These are phyloP conservation scores for Aureobasidium sp. DNA, from an alignment of 2,329 filamentous ascomycete species.

Conservation along the genomic window DNA sequence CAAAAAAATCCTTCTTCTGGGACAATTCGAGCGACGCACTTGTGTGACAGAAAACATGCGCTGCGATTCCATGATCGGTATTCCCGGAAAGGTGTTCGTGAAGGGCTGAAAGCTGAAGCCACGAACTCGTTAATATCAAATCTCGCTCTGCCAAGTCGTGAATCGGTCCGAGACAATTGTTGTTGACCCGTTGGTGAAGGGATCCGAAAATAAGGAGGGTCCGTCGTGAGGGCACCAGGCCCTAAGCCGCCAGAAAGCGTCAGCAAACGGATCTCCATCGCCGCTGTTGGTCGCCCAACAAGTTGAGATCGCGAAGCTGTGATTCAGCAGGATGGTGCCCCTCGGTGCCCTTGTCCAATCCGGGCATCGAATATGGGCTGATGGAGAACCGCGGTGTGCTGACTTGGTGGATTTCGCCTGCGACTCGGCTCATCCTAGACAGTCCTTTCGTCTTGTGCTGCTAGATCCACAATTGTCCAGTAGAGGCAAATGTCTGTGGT, in stretches of 20 bases:
- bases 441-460: not conserved
- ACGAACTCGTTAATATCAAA: not conserved
- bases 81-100: not conserved
- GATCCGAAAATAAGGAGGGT: slow-evolving; percentile 1
- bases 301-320: not conserved
- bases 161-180: slow-evolving; percentile 7
- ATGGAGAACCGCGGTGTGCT: not conserved
- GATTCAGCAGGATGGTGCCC: slow-evolving; percentile 1
- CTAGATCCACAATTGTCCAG: not conserved
- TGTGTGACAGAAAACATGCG: not conserved
- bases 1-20: not conserved
- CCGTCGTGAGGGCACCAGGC: not conserved
- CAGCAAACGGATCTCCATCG: not conserved
- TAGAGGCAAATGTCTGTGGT: not conserved
- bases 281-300: not conserved
- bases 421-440: not conserved
- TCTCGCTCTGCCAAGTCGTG: not conserved
- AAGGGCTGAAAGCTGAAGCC: not conserved
- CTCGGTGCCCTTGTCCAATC: not conserved
- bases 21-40: not conserved
- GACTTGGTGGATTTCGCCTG: not conserved
- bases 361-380: not conserved
- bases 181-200: slow-evolving; percentile 5
- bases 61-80: not conserved
- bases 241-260: not conserved